Base-by-base conservation (phyloP, 805 yeast species). In the Candida andamanensis region DNA sequence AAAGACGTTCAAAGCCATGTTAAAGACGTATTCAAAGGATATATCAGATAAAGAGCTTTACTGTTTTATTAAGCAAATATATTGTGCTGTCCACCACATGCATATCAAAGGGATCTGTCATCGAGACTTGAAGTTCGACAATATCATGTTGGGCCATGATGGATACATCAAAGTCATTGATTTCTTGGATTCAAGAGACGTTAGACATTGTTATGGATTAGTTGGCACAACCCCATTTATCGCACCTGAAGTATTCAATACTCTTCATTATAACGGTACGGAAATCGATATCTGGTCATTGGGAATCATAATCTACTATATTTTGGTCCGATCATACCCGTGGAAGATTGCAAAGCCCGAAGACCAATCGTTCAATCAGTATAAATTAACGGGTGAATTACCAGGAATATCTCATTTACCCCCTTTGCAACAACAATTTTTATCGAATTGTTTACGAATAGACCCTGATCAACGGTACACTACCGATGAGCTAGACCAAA, bases 51-150 rank as follows among this genome's bases (percentile, higher is more conserved):
- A 19, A 2, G 54, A 49, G 17, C 32, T 49, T 21, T 30, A 56
- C 13, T 52, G 66, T 32, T 49, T 58, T 25, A 67, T 68, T 63
- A 57, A 54, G 33, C 78, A 74, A 45, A 33, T 69, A 3, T 46
- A 61, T 12, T 18, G 25, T 3, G 76, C 65, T 0, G 42, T 74
- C 4, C 12, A 27, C 2, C 63, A 59, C 43, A 37, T 74, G 25
- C 78, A 74, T 38, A 20, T 17, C 7, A 29, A 33, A 2, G 49
- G 51, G 15, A 41, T 69, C 11, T 63, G 69, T 37, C 79, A 74
- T 45, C 53, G 78, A 24, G 80, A 74, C 49, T 44, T 74, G 32
- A 74, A 74, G 47, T 52, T 67, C 15, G 72, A 62, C 17, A 74
- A 74, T 39, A 41, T 72, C 28, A 59, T 72, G 20, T 29, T 72